Conservation (phyloP, 2,329 filamentous ascomycete species). For the Cladosporium sp. region DNA sequence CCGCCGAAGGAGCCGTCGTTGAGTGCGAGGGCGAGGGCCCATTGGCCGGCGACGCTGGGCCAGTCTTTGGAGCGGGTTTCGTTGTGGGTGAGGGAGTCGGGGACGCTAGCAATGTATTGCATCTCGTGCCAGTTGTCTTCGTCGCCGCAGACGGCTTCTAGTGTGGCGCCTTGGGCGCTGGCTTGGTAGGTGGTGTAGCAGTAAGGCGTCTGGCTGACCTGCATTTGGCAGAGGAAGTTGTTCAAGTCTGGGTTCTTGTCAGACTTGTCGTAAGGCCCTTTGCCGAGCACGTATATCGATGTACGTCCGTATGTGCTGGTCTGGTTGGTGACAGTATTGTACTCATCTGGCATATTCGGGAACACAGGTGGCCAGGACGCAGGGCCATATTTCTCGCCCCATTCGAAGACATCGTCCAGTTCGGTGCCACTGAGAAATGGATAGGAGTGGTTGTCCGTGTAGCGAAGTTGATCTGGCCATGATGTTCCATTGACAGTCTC, state of each 20-base stretch:
- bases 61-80: constrained; percentile 34
- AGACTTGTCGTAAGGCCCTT: constrained; percentile 25
- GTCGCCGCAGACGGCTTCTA: constrained; percentile 53
- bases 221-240: constrained; percentile 58
- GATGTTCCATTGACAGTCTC: constrained; percentile 13
- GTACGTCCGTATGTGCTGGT: constrained; percentile 39
- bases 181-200: constrained; percentile 57
- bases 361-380: constrained; percentile 34
- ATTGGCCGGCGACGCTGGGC: constrained; percentile 39
- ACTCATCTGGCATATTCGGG: constrained; percentile 49
- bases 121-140: constrained; percentile 49
- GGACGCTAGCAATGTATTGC: constrained; percentile 47
- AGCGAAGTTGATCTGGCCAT: constrained; percentile 11
- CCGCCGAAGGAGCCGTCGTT: constrained; percentile 39
- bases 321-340: constrained; percentile 61
- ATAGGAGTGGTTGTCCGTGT: constrained; percentile 3
- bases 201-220: constrained; percentile 55
- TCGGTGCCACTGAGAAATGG: constrained; percentile 18
- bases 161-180: constrained; percentile 47
- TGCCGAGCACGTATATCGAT: constrained; percentile 61
- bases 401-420: constrained; percentile 66
- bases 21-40: constrained; percentile 34
- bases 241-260: not conserved
- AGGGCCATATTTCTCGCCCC: constrained; percentile 47
- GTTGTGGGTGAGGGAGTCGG: constrained; percentile 51